Evolutionary conservation across 768 basidiomycete species (phyloP), one percentile per base, ranked within the genome.

Genomic region (Boletus pseudo-olivaceus): DNA sequence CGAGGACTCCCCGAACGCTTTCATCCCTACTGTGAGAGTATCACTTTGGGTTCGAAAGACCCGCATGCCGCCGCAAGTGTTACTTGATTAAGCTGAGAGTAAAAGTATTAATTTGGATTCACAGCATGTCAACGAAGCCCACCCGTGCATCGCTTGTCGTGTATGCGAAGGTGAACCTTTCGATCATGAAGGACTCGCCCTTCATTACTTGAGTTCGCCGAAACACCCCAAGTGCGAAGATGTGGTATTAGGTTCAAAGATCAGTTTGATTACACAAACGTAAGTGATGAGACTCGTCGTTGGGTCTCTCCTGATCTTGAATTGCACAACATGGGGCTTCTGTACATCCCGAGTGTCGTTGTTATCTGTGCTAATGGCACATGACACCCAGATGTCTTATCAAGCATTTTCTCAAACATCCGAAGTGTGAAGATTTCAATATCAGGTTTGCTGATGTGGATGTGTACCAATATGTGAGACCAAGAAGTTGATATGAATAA

Each of bases 341-440:
- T 8, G 58, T 53, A 27, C 72, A 72, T 49, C 72, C 68, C 10
- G 72, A 73, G 30, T 59, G 61, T 37, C 63, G 67, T 17, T 76
- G 76, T 41, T 57, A 62, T 34, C 50, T 61, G 4, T 81, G 79
- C 58, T 68, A 66, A 9, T 68, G 71, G 51, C 72, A 72, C 33
- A 80, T 53, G 70, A 74, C 38, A 67, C 14, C 47, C 63, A 2
- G 70, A 73, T 23, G 60, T 67, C 19, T 55, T 55, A 77, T 75
- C 59, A 65, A 55, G 19, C 67, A 68, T 11, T 79, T 80, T 17
- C 64, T 69, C 23, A 64, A 58, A 15, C 81, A 81, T 62, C 78
- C 81, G 4, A 75, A 73, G 49, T 81, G 81, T 51, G 55, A 63
- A 26, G 60, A 66, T 30, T 82, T 80, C 48, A 60, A 66, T n/a